phyloP scores from a whole-genome alignment of 2,329 filamentous ascomycete genomes.

The Ophiostoma novo-ulmi region DNA sequence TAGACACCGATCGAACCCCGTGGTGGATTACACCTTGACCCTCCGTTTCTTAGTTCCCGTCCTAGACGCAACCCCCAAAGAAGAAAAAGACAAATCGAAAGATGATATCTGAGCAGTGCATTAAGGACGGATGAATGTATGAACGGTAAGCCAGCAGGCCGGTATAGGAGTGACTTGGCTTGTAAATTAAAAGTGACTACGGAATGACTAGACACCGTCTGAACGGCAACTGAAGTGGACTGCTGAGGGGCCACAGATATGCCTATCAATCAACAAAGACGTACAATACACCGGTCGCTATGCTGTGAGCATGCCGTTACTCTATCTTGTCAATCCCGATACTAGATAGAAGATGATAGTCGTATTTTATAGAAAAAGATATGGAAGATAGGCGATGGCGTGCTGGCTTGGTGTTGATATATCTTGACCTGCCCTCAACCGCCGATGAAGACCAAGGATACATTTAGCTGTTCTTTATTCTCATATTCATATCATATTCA shows the following conservation, averaged over 20 bases:
- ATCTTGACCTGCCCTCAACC: neutral
- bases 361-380: neutral
- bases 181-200: neutral
- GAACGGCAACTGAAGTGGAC: constrained; percentile 3
- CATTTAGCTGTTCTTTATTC: neutral
- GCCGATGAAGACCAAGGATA: neutral
- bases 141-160: neutral
- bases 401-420: constrained; percentile 1
- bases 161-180: neutral
- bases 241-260: constrained; percentile 9
- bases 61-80: neutral
- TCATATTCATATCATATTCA: neutral
- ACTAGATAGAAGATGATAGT: neutral
- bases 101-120: neutral
- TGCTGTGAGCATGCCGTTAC: neutral
- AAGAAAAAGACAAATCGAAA: neutral
- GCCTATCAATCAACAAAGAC: neutral
- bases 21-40: neutral
- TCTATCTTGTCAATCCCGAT: neutral
- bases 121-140: neutral
- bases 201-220: neutral
- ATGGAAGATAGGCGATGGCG: neutral
- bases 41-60: neutral
- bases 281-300: neutral
- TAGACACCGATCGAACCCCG: neutral